Base-by-base conservation (phyloP, 768 basidiomycete species). In the Mycena latifolia region DNA sequence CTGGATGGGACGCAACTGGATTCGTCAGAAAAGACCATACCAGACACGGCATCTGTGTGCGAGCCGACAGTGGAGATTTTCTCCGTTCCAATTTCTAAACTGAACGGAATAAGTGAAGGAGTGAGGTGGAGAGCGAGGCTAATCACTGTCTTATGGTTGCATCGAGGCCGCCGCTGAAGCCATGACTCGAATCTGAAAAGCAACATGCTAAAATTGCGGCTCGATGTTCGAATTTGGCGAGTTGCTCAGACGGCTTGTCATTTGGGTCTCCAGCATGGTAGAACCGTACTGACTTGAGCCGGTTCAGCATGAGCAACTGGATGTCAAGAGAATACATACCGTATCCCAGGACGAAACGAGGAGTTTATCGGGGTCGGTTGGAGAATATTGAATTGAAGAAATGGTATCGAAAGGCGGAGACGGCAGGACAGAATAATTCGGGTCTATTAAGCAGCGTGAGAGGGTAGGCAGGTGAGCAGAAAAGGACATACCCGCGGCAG, bases 281-380 rank as follows among this genome's bases (percentile, higher is more conserved):
- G 37, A 81, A 78, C 39, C 79, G 73, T 12, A 83, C 81, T 15
- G 81, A 79, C 78, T 43, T 82, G 61, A 24, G 20, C n/a, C 28
- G 51, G 20, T 63, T 59, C 35, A 46, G 29, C 4, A 50, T 17
- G 31, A 69, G 62, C 60, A 51, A 46, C 11, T 29, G 39, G 58
- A 60, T 48, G 63, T 39, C 29, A 61, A 58, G 62, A 46, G 22
- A 27, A 48, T 6, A 71, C 81, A 29, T 72, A 85, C 87, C 25
- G 93, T 88, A 77, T 99, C 97, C 97, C 97, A 99, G 65, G 93
- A 92, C 15, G 94, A 88, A 20, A 93, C 93, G 0, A 98, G 80
- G 1, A 99, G 80, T 22, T 92, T 89, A 59, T 92, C 85, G 3
- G 95, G 90, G 75, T 92, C 87, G 4, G 85, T 84, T 1, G 95